These are phyloP conservation scores for Pseudogymnoascus sp. DNA, from an alignment of 2,329 filamentous ascomycete species.

Conservation along the genomic window DNA sequence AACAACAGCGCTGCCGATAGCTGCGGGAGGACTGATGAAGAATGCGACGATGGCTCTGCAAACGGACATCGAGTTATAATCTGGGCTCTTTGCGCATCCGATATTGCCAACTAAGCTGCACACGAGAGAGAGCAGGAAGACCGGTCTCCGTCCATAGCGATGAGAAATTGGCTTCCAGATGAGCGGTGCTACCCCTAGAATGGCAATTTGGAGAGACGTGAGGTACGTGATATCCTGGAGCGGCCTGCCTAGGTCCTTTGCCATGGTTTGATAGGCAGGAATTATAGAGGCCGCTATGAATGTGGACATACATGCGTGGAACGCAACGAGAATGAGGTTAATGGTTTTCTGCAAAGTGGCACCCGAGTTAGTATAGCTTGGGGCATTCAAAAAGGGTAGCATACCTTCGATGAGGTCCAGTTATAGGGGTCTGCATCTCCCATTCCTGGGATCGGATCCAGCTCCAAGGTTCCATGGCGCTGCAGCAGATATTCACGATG, in stretches of 20 bases:
- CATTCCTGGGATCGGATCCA: constrained; percentile 44
- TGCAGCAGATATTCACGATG: constrained; percentile 43
- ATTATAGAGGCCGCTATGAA: constrained; percentile 45
- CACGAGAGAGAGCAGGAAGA: constrained; percentile 43
- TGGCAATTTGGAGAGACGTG: constrained; percentile 44
- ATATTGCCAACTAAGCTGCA: constrained; percentile 42
- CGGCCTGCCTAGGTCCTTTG: constrained; percentile 37
- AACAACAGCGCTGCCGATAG: constrained; percentile 48
- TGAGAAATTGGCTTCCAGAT: constrained; percentile 47
- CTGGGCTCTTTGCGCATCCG: constrained; percentile 42
- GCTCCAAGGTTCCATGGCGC: constrained; percentile 45
- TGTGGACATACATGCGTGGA: constrained; percentile 46
- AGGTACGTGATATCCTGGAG: constrained; percentile 41
- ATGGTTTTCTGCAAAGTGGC: constrained; percentile 34
- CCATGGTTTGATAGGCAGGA: constrained; percentile 41
- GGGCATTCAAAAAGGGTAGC: not conserved
- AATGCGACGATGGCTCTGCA: constrained; percentile 44
- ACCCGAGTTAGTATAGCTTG: not conserved
- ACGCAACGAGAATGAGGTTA: constrained; percentile 43
- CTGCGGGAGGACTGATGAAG: constrained; percentile 46
- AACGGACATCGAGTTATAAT: constrained; percentile 40
- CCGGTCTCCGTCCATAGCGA: constrained; percentile 42
- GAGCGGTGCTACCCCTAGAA: constrained; percentile 44
- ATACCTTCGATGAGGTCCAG: constrained; percentile 45
- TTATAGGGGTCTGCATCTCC: constrained; percentile 47